phyloP scores from a whole-genome alignment of 1,284 basidiomycete species.

The Apiotrichum brassicae region DNA sequence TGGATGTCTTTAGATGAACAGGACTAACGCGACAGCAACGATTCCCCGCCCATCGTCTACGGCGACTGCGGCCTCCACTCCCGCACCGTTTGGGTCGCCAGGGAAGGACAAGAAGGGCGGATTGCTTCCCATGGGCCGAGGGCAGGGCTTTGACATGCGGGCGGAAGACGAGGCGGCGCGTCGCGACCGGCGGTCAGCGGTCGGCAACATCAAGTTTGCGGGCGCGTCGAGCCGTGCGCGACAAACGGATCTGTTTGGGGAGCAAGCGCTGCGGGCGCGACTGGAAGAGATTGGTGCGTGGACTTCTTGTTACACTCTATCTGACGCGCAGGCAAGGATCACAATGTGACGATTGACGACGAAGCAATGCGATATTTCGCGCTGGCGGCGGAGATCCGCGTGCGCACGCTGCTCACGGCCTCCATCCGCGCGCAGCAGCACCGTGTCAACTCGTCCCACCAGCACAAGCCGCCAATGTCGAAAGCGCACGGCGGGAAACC shows the following conservation, averaged over 20 bases:
- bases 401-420: conserved; percentile 28
- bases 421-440: conserved; percentile 38
- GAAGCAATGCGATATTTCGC: conserved; percentile 37
- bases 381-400: conserved; percentile 36
- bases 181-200: conserved; percentile 13
- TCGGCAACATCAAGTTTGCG: conserved; percentile 15
- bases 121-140: conserved; percentile 12
- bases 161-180: conserved; percentile 41
- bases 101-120: background rate
- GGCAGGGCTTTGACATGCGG: conserved; percentile 25
- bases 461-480: conserved; percentile 25
- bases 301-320: background rate
- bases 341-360: conserved; percentile 32
- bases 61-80: background rate
- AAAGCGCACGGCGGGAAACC: background rate
- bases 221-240: conserved; percentile 23
- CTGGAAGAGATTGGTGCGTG: conserved; percentile 25
- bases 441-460: conserved; percentile 36
- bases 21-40: background rate
- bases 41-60: background rate
- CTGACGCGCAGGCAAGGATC: conserved; percentile 22
- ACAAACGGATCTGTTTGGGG: conserved; percentile 34
- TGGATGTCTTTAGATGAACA: too few species aligned
- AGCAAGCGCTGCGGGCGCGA: conserved; percentile 20
- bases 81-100: background rate